phyloP scores from a whole-genome alignment of 2,329 filamentous ascomycete species.

The Colletotrichum melonis region DNA sequence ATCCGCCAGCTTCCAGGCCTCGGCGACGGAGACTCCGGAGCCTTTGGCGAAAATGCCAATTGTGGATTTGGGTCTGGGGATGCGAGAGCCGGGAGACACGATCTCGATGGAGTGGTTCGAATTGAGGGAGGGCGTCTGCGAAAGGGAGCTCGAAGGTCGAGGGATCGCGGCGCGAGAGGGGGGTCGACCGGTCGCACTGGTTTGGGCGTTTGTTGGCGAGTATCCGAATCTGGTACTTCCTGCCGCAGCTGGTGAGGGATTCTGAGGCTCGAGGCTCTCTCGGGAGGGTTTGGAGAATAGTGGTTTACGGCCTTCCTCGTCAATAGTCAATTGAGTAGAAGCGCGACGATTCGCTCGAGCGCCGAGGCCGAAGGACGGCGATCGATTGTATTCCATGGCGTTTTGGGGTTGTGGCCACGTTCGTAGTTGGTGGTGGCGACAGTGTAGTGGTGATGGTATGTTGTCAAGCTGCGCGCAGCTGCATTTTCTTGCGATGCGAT shows the following conservation, averaged over 20 bases:
- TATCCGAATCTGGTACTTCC: constrained; percentile 35
- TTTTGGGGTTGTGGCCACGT: constrained; percentile 10
- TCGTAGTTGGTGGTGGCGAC: background rate
- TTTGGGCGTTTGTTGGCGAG: constrained; percentile 30
- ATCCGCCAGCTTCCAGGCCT: constrained; percentile 54
- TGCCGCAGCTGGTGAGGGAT: constrained; percentile 15
- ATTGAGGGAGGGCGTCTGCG: constrained; percentile 32
- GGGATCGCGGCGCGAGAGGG: constrained; percentile 39
- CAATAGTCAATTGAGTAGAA: constrained; percentile 45
- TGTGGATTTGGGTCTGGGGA: constrained; percentile 45
- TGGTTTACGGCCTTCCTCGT: constrained; percentile 53
- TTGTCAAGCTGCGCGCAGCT: constrained; percentile 24
- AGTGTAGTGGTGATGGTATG: background rate
- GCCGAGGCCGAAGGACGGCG: constrained; percentile 33
- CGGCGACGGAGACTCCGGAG: constrained; percentile 50
- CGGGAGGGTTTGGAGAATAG: constrained; percentile 47
- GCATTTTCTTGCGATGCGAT: constrained; percentile 30
- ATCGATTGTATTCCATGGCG: constrained; percentile 41
- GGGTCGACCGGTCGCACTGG: background rate
- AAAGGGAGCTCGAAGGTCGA: constrained; percentile 36
- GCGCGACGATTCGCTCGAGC: constrained; percentile 40
- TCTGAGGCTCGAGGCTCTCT: constrained; percentile 32
- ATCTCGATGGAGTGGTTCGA: constrained; percentile 32
- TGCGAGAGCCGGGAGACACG: constrained; percentile 44
- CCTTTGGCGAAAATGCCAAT: constrained; percentile 35